Percentiles rank a stretch among this genome's conserved stretches.
phyloP scores from a whole-genome alignment of 169 alveolate species.

The Plasmodium knowlesi region DNA sequence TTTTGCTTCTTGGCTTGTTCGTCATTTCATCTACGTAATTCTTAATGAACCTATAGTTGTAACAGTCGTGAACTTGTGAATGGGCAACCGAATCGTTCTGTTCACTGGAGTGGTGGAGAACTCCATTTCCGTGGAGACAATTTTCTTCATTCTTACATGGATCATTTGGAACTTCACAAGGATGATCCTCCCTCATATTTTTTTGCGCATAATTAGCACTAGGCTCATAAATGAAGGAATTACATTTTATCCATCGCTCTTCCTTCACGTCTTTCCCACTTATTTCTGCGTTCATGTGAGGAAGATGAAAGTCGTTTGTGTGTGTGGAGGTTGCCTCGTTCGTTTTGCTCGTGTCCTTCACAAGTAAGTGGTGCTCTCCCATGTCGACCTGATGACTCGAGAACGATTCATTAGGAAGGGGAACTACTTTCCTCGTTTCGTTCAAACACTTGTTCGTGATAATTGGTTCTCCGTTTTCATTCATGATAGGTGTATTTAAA shows the following conservation, averaged over 20 bases:
- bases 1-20: background rate
- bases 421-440: background rate
- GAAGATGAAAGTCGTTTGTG: background rate
- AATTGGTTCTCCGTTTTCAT: background rate
- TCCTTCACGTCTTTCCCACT: background rate
- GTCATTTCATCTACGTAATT: background rate
- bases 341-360: background rate
- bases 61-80: background rate
- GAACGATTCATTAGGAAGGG: background rate
- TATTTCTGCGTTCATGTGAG: background rate
- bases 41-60: background rate
- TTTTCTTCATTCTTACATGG: background rate
- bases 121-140: background rate
- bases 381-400: background rate
- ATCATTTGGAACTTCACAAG: background rate
- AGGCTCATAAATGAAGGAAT: background rate
- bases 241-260: background rate
- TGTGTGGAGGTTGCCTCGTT: background rate
- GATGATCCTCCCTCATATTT: background rate
- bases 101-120: background rate
- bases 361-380: background rate
- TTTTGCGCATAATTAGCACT: background rate
- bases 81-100: background rate
- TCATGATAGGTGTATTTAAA: conserved; percentile 16
- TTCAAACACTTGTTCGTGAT: background rate